Evolutionary conservation across 805 yeast genomes (phyloP).

Genomic region (Wickerhamomyces chaumierensis): DNA sequence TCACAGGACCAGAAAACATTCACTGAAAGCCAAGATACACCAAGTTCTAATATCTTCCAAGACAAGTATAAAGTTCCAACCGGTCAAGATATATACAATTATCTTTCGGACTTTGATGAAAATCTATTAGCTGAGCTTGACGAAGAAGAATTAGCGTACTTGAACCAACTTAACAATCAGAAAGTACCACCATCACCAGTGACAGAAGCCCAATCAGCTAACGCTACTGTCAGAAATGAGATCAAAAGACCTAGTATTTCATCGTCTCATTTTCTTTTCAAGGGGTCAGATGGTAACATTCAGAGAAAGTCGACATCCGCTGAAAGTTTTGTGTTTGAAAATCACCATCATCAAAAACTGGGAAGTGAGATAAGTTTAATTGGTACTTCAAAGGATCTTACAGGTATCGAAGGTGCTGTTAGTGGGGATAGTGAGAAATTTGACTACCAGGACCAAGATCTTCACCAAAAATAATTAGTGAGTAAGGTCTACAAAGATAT

Average conservation of each 20-base stretch:
- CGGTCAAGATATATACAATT: constrained; percentile 1
- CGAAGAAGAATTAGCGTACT: constrained; percentile 16
- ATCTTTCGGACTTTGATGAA: constrained; percentile 3
- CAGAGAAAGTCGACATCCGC: background rate
- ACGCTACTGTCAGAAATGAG: background rate
- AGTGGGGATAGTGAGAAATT: background rate
- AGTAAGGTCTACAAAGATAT: no score
- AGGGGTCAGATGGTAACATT: background rate
- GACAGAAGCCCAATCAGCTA: background rate
- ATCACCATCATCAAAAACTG: background rate
- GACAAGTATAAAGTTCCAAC: constrained; percentile 7
- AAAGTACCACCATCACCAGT: background rate
- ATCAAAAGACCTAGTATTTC: background rate
- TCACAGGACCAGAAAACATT: no score
- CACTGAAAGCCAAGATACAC: constrained; percentile 2
- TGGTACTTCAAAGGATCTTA: constrained; percentile 1
- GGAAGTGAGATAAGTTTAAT: background rate
- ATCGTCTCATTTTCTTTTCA: no score
- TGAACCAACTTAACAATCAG: constrained; percentile 12
- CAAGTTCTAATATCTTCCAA: constrained; percentile 10
- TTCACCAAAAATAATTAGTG: background rate
- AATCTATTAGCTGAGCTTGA: constrained; percentile 10
- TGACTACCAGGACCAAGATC: background rate
- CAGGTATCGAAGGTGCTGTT: background rate
- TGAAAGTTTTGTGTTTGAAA: background rate